Base-by-base conservation (phyloP, 345 rosid species). In the Brassica incana region DNA sequence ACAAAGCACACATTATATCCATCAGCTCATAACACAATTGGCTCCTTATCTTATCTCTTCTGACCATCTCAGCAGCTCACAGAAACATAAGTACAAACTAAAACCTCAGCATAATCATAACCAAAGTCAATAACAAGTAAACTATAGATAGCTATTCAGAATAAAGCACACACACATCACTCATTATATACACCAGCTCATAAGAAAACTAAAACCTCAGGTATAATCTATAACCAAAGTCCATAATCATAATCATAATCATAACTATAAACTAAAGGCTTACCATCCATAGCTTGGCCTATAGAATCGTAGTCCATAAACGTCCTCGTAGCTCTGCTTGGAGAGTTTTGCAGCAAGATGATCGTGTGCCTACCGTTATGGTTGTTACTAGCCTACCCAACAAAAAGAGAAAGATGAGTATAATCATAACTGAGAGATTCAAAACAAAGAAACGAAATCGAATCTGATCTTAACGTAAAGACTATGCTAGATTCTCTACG, bases 251-350 rank as follows among this genome's bases (percentile, higher is more conserved):
- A n/a, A n/a, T n/a, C n/a, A n/a, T 20, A 20, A 20, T 20, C 23
- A 20, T 20, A 20, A 20, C 23, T 20, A 20, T 20, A 27, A 27
- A 27, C 30, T 27, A 27, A 27, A 27, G 30, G 30, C 30, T 79
- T 91, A 91, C 99, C 99, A 80, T 93, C 99, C 96, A 95, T 90
- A 79, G 99, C 98, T 87, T 89, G 97, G 81, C 85, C 85, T 18
- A 90, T 81, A 18, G 99, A 93, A 10, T 80, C 98, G 62, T 85
- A 95, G 85, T 95, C 99, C 99, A 93, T 90, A 77, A 93, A 95
- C 7, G 99, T 95, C 81, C 98, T 90, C 16, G 89, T 88, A 54
- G 97, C 84, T 82, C 92, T 93, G 86, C 59, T 89, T 6, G 81
- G 96, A 64, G 97, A 86, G 61, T 86, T 84, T 79, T 95, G 99